Base-by-base conservation (phyloP, 2,329 filamentous ascomycete genomes). In the Neospermospora avenae region DNA sequence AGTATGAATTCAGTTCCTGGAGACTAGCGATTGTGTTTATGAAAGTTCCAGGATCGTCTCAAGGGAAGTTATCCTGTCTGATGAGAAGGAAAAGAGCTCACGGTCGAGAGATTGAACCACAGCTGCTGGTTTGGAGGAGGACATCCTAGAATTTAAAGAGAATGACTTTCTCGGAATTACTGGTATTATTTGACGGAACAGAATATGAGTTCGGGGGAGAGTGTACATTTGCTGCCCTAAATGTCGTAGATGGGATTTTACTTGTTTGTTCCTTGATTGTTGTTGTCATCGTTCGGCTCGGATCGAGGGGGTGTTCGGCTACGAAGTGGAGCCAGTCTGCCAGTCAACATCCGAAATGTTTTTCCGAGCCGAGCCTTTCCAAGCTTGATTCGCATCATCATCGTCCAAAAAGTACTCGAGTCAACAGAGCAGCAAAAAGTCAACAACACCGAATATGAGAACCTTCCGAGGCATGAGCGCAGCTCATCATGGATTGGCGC, bases 101-200 rank as follows among this genome's bases (percentile, higher is more conserved):
- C 51, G 84, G 70, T 87, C 84, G 14, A 87, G 65, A 16, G 68
- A 69, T 53, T 58, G 64, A 31, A 68, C 64, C 18, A 53, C 65
- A 34, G 64, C 60, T 59, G 68, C 66, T 45, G 64, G 62, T 46
- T 45, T 55, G 3, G 34, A 44, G 34, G 35, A 31, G 25, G 59
- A 46, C 59, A 58, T 57, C 51, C 16, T 61, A 28, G 52, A 22
- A 31, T 54, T 58, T 7, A 53, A 51, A 8, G 20, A 18, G n/a
- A n/a, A 11, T n/a, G 16, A 8, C 18, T 3, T 18, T 42, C 10
- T 42, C 11, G 39, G 4, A 18, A 22, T 8, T n/a, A 20, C 4
- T 4, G n/a, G n/a, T 3, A n/a, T 18, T 11, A 22, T 25, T 22
- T 46, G 3, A 44, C 24, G 45, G 39, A 16, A n/a, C n/a, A 2